Evolutionary conservation across 2,329 filamentous ascomycete genomes (phyloP), one percentile per base, ranked within the genome.

Genomic region (Fragosphaeria purpurea): DNA sequence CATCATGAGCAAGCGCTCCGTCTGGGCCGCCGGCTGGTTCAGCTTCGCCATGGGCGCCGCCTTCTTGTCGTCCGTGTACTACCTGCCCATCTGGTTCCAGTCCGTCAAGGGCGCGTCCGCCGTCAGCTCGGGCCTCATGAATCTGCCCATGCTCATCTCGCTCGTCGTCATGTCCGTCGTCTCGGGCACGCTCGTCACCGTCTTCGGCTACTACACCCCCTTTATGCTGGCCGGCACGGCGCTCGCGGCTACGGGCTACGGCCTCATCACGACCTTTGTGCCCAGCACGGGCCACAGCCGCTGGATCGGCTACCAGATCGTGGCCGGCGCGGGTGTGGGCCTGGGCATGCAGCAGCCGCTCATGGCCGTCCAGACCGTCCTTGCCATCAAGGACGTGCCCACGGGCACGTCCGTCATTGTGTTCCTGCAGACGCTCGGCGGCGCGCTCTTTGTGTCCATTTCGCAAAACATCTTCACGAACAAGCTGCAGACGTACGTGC

Each of bases 181-280:
- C 5, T 49, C 60, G 5, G 66, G 65, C 39, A 55, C 43, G 6
- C 34, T 58, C 9, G 61, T 67, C 41, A 63, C 64, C 12, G 43
- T 60, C 11, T 41, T 65, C 30, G 69, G 69, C 41, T 69, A 71
- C 55, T 71, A 70, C 44, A 61, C 58, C 13, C 68, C 60, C 7
- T 65, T 63, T 44, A 67, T 70, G 63, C 59, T 69, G 7, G 44
- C 56, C 12, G 59, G 58, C 7, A 55, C 64, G 5, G 68, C 70
- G 48, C 61, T 69, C 45, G 67, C 59, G 56, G 59, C 71, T 44
- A 60, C 77, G 50, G 74, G 75, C 33, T 61, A 66, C 11, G 77
- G 77, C n/a, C 68, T 81, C 47, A 66, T 81, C 53, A 74, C 74
- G 3, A 79, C 75, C 0, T 68, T 79, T 10, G 62, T 64, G 42